Percentiles rank a stretch among this genome's conserved stretches.
These are phyloP conservation scores for Calonectria ilicicola DNA, from an alignment of 2,329 filamentous ascomycete species.

Conservation along the genomic window DNA sequence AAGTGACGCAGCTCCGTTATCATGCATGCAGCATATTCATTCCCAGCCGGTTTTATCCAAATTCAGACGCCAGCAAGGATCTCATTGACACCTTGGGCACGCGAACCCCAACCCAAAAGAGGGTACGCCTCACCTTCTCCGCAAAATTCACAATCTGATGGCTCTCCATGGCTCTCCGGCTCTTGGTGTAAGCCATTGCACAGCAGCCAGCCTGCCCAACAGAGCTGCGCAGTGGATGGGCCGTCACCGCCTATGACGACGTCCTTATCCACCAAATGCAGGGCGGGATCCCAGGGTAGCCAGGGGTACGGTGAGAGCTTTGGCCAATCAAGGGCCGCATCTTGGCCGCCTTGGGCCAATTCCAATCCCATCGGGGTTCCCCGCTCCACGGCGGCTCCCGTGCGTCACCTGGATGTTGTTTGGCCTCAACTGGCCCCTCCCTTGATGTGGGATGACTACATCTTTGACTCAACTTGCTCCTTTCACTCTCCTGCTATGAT, in stretches of 20 bases:
- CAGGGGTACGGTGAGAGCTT: constrained; percentile 18
- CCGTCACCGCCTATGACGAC: constrained; percentile 22
- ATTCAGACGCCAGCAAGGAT: neutral
- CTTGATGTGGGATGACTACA: constrained; percentile 30
- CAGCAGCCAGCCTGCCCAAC: constrained; percentile 4
- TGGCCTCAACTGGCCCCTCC: constrained; percentile 20
- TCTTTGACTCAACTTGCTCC: constrained; percentile 22
- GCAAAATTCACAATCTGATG: neutral
- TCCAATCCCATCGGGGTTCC: constrained; percentile 33
- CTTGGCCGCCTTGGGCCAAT: constrained; percentile 35
- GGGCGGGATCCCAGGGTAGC: constrained; percentile 28
- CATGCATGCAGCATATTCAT: constrained; percentile 5
- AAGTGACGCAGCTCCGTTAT: neutral
- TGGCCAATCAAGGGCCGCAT: constrained; percentile 30
- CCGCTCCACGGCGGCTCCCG: constrained; percentile 42
- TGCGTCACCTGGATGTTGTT: constrained; percentile 27
- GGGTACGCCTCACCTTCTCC: neutral
- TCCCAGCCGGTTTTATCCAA: neutral
- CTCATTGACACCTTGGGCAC: neutral
- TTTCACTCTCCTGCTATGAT: constrained; percentile 13
- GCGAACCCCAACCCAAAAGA: neutral
- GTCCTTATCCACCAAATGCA: constrained; percentile 22
- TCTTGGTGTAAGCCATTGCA: neutral
- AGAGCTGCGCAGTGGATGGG: constrained; percentile 24
- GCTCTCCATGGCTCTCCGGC: neutral